Percentiles rank a stretch among this genome's conserved stretches.
These are phyloP conservation scores for Phytophthora tentaculata DNA, from an alignment of 352 stramenopile genomes.

Conservation along the genomic window DNA sequence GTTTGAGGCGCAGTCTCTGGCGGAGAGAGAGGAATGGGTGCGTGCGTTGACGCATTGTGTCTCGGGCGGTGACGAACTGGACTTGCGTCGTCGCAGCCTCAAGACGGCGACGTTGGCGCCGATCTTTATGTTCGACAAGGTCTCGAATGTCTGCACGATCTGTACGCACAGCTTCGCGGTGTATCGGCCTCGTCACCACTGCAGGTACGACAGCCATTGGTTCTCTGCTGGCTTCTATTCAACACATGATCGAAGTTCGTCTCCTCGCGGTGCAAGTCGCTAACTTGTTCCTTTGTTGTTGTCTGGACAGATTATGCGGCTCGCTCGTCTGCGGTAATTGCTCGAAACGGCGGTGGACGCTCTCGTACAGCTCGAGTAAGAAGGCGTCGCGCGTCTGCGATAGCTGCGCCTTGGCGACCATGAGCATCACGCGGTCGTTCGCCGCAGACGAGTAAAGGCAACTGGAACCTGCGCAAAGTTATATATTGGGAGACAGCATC, in stretches of 20 bases:
- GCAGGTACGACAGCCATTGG: constrained; percentile 61
- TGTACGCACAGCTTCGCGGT: constrained; percentile 85
- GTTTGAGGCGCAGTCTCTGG: constrained; percentile 67
- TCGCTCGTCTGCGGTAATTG: constrained; percentile 85
- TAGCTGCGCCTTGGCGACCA: constrained; percentile 57
- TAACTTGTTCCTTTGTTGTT: constrained; percentile 35
- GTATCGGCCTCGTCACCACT: constrained; percentile 85
- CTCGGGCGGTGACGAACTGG: constrained; percentile 54
- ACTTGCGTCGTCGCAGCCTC: constrained; percentile 71
- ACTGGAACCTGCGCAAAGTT: not conserved
- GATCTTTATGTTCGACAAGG: constrained; percentile 90
- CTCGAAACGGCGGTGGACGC: constrained; percentile 78
- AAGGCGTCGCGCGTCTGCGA: constrained; percentile 85
- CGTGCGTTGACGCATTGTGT: constrained; percentile 82
- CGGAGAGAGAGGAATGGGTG: constrained; percentile 84
- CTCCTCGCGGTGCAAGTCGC: constrained; percentile 18
- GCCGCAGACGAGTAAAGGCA: constrained; percentile 27
- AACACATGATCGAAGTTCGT: constrained; percentile 23
- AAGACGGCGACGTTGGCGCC: constrained; percentile 77
- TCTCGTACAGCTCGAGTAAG: constrained; percentile 79
- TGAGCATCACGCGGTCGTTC: constrained; percentile 48
- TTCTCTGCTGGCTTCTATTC: constrained; percentile 9
- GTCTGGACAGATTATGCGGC: constrained; percentile 66
- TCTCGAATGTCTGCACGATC: constrained; percentile 87
- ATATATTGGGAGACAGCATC: constrained; percentile 9